These are phyloP conservation scores for Periglandula ipomoeae DNA, from an alignment of 2,329 filamentous ascomycete species.

Conservation along the genomic window DNA sequence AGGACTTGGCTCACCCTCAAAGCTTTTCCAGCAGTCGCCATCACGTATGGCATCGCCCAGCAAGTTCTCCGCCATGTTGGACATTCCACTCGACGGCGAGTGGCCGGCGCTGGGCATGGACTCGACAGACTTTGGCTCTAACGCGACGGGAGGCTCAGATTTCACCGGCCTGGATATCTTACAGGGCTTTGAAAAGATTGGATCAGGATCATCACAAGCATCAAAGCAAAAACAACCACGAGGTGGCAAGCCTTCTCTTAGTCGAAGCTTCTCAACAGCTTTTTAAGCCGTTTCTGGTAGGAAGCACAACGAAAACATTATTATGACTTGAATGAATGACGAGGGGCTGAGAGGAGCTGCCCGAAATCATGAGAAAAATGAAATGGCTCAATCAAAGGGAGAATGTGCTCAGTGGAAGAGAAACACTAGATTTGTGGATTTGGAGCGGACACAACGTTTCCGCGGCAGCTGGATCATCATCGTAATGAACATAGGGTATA, in stretches of 20 bases:
- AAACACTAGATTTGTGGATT: constrained; percentile 1
- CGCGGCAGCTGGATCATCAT: constrained; percentile 18
- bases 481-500: constrained; percentile 16
- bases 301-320: constrained; percentile 9
- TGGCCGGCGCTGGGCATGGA: constrained; percentile 27
- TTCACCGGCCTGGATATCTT: constrained; percentile 59
- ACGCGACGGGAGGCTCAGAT: constrained; percentile 44
- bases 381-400: neutral
- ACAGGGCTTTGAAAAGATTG: constrained; percentile 69
- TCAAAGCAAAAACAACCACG: constrained; percentile 18
- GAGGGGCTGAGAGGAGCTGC: constrained; percentile 4
- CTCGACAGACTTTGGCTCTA: constrained; percentile 29
- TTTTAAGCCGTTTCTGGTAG: constrained; percentile 15
- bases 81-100: constrained; percentile 28
- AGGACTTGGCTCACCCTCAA: constrained; percentile 46
- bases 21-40: constrained; percentile 31
- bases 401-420: neutral
- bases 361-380: neutral
- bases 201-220: constrained; percentile 33
- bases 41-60: constrained; percentile 36
- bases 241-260: constrained; percentile 19
- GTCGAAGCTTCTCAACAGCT: constrained; percentile 22
- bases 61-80: constrained; percentile 32
- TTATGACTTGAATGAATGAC: constrained; percentile 14
- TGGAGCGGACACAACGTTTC: constrained; percentile 1